phyloP scores from a whole-genome alignment of 2,329 filamentous ascomycete genomes.

The Colletotrichum costaricense region DNA sequence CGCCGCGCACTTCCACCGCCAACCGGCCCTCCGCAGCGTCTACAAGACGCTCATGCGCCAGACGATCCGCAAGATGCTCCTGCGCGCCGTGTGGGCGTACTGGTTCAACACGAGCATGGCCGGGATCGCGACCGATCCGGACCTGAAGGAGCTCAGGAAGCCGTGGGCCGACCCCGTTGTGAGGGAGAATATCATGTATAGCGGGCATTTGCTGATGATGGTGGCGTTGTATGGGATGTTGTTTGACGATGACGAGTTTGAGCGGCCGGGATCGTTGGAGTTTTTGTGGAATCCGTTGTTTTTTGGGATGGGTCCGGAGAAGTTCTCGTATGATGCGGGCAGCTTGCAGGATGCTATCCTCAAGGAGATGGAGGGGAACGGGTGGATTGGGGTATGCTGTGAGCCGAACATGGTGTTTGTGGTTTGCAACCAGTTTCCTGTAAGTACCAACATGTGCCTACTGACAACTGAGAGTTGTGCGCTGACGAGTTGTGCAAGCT shows the following conservation, averaged over 20 bases:
- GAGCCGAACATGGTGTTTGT: slow-evolving; percentile 54
- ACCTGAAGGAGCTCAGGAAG: slow-evolving; percentile 49
- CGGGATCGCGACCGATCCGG: slow-evolving; percentile 47
- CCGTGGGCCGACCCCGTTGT: slow-evolving; percentile 54
- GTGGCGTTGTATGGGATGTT: slow-evolving; percentile 53
- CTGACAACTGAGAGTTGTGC: slow-evolving; percentile 39
- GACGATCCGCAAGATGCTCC: slow-evolving; percentile 55
- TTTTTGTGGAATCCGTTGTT: slow-evolving; percentile 54
- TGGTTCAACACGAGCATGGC: slow-evolving; percentile 53
- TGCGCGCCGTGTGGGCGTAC: slow-evolving; percentile 53
- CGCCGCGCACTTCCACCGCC: slow-evolving; percentile 51
- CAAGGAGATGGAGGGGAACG: slow-evolving; percentile 50
- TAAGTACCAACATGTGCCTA: slow-evolving; percentile 38
- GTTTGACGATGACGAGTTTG: slow-evolving; percentile 53
- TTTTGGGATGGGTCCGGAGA: slow-evolving; percentile 49
- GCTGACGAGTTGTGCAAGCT: not conserved
- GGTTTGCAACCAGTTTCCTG: slow-evolving; percentile 57
- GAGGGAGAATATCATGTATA: slow-evolving; percentile 53
- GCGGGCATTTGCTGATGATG: slow-evolving; percentile 53
- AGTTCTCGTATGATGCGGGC: slow-evolving; percentile 45
- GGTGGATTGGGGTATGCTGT: slow-evolving; percentile 54
- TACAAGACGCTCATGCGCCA: slow-evolving; percentile 48
- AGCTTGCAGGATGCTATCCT: slow-evolving; percentile 48
- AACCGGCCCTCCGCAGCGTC: slow-evolving; percentile 46
- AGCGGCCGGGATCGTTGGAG: slow-evolving; percentile 43